Conservation (phyloP, 371 early-diverging fungal species). For the Lichtheimia ramosa region DNA sequence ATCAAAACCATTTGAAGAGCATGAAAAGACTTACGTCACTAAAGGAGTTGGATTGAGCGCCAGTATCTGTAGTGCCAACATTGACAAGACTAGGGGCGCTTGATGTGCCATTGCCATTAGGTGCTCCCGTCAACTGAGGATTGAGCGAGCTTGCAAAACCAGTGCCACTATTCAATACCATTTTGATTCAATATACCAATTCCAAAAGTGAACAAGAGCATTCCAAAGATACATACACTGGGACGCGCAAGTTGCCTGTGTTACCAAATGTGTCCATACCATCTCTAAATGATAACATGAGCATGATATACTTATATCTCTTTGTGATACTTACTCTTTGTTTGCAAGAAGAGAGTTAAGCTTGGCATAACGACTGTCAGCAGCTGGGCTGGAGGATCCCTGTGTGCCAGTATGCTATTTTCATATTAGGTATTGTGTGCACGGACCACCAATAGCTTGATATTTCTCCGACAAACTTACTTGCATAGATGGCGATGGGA, state of each 20-base stretch:
- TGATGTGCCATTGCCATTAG: slow-evolving; percentile 1
- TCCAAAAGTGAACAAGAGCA: too few species aligned
- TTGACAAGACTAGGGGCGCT: slow-evolving; percentile 5
- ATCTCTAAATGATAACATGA: slow-evolving; percentile 19
- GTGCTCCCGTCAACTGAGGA: slow-evolving; percentile 9
- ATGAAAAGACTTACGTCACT: slow-evolving; percentile 4
- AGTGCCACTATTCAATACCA: slow-evolving; percentile 20
- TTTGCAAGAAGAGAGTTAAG: slow-evolving; percentile 19
- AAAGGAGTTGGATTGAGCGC: background rate
- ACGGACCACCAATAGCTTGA: slow-evolving; percentile 3
- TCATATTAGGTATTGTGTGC: background rate
- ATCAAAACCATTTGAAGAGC: background rate
- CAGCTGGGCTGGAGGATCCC: slow-evolving; percentile 5
- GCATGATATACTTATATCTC: background rate
- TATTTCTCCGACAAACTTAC: slow-evolving; percentile 11
- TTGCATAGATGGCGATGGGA: slow-evolving; percentile 16
- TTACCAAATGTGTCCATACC: slow-evolving; percentile 59
- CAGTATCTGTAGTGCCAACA: slow-evolving; percentile 1
- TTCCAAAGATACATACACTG: slow-evolving; percentile 27
- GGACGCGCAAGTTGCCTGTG: slow-evolving; percentile 48
- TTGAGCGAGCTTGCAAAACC: slow-evolving; percentile 35
- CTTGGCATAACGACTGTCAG: slow-evolving; percentile 16
- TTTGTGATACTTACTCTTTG: slow-evolving; percentile 15
- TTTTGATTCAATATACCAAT: background rate
- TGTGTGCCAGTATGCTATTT: slow-evolving; percentile 3